A percentile compares a stretch with the other conserved stretches of the same genome.
Conservation (phyloP, 2,329 filamentous ascomycete species). For the Scedosporium apiospermum region DNA sequence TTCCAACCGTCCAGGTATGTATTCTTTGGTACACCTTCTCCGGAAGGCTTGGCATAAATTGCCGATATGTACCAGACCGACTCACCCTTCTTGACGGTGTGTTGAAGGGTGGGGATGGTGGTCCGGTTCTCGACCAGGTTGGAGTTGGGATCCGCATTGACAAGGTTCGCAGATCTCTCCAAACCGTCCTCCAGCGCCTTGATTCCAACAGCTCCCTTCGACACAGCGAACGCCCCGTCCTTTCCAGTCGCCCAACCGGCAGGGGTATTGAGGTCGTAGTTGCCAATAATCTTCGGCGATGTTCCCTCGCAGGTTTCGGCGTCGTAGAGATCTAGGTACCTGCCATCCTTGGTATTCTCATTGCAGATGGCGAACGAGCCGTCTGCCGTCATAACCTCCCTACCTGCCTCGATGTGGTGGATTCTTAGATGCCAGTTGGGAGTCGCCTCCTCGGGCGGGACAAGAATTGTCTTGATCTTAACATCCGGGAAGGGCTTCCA, state of each 20-base stretch:
- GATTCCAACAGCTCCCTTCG: constrained; percentile 47
- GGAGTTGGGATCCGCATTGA: constrained; percentile 71
- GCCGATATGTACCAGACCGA: constrained; percentile 59
- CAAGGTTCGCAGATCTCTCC: constrained; percentile 49
- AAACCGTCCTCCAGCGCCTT: constrained; percentile 41
- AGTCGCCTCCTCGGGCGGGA: constrained; percentile 47
- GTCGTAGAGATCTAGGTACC: constrained; percentile 42
- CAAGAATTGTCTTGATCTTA: constrained; percentile 51
- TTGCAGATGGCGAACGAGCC: constrained; percentile 64
- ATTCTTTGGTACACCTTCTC: constrained; percentile 37
- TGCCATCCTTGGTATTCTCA: constrained; percentile 34
- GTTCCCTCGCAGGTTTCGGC: constrained; percentile 37
- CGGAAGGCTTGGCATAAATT: constrained; percentile 59
- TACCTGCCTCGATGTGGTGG: constrained; percentile 50
- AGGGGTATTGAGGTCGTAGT: constrained; percentile 47
- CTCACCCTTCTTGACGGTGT: constrained; percentile 47
- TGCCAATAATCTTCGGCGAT: constrained; percentile 45
- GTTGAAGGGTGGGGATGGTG: constrained; percentile 59
- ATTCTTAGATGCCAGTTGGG: constrained; percentile 63
- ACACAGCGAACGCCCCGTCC: constrained; percentile 46
- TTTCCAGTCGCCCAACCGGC: constrained; percentile 41
- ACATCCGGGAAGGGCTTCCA: constrained; percentile 68
- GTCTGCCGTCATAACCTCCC: constrained; percentile 61
- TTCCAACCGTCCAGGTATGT: constrained; percentile 54
- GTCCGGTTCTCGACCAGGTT: constrained; percentile 67